These are phyloP conservation scores for Leishmania gerbilli DNA, from an alignment of 208 protist species.

Conservation along the genomic window DNA sequence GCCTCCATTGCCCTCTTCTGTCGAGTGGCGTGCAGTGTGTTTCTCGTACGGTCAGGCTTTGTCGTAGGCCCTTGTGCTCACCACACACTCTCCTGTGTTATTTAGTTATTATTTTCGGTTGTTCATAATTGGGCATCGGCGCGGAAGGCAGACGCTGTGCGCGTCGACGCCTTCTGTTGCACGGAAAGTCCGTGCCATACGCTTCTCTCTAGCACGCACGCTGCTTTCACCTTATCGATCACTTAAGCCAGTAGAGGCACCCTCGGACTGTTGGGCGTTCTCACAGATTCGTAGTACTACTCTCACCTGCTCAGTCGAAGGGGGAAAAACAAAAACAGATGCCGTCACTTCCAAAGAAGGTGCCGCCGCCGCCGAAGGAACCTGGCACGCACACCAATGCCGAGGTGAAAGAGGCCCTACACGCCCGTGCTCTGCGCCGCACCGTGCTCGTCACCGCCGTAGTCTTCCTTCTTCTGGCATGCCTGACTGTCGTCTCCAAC, in stretches of 20 bases:
- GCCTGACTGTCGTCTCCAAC: slow-evolving; percentile 66
- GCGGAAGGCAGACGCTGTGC: neutral
- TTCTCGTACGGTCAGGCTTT: neutral
- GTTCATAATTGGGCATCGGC: neutral
- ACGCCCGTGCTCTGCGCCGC: slow-evolving; percentile 60
- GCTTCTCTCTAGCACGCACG: neutral
- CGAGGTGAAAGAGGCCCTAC: slow-evolving; percentile 72
- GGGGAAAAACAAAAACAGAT: slow-evolving; percentile 4
- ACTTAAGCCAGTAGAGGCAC: neutral
- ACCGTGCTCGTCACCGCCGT: slow-evolving; percentile 60
- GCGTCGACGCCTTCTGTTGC: neutral
- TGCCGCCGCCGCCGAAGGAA: slow-evolving; percentile 47
- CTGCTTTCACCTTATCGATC: neutral
- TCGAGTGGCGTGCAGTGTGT: neutral
- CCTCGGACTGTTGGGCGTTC: neutral
- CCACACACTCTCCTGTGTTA: neutral
- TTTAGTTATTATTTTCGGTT: neutral
- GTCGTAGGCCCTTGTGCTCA: neutral
- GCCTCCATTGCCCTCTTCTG: neutral
- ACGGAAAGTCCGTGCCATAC: neutral
- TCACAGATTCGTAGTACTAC: neutral
- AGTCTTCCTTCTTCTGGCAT: slow-evolving; percentile 68
- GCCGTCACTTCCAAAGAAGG: slow-evolving; percentile 27
- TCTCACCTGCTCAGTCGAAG: neutral
- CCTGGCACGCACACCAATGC: slow-evolving; percentile 71